Evolutionary conservation across 129 eudicot genomes (phyloP).

Genomic region (Flaveria linearis): DNA sequence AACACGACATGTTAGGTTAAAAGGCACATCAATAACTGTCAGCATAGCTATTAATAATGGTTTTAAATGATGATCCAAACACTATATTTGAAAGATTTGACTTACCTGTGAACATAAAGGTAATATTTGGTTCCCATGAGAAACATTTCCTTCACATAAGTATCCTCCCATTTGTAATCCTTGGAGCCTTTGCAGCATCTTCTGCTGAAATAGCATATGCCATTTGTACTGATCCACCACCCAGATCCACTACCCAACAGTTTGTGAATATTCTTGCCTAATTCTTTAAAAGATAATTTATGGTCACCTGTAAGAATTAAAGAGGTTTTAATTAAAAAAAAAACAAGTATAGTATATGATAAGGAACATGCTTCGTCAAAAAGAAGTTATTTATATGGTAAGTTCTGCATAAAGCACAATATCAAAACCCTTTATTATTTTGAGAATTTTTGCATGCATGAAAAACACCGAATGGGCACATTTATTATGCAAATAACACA

Average conservation of each 20-base stretch:
- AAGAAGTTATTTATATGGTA: neutral
- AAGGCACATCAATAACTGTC: too few relatives aligned
- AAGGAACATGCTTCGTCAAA: neutral
- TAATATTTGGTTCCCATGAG: too few relatives aligned
- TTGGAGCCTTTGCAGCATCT: too few relatives aligned
- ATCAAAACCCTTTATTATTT: neutral
- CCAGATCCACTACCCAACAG: constrained; percentile 98
- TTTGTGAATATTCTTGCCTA: constrained; percentile 72
- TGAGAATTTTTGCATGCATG: constrained; percentile 1
- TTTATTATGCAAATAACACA: neutral
- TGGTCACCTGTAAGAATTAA: constrained; percentile 67
- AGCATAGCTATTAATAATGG: too few relatives aligned
- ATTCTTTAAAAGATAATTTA: constrained; percentile 73
- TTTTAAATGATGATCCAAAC: too few relatives aligned
- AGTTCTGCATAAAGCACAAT: constrained; percentile 4
- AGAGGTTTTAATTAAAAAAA: constrained; percentile 13
- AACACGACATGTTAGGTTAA: too few relatives aligned
- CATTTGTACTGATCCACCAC: constrained; percentile 99
- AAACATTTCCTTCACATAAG: too few relatives aligned
- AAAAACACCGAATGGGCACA: constrained; percentile 14
- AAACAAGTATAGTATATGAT: too few relatives aligned
- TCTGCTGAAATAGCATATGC: constrained; percentile 98
- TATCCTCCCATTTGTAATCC: too few relatives aligned
- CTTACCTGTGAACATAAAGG: too few relatives aligned
- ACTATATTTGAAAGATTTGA: too few relatives aligned